Conservation (phyloP, 306 rosid species). For the Lotus japonicus region DNA sequence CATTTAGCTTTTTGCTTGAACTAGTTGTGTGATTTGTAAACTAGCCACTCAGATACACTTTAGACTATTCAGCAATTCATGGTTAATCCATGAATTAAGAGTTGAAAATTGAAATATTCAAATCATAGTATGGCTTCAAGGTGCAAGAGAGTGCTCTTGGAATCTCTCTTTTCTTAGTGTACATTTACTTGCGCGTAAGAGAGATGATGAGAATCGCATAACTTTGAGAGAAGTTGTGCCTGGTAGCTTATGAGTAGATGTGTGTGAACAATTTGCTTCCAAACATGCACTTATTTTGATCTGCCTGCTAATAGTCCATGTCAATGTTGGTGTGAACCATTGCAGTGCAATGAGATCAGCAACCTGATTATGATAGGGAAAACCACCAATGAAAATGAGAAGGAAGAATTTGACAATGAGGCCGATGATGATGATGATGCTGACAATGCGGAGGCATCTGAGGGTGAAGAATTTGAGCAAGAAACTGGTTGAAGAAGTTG, state of each 20-base stretch:
- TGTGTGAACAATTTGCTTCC: too few species aligned
- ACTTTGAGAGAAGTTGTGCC: too few species aligned
- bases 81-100: neutral
- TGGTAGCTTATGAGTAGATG: too few species aligned
- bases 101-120: neutral
- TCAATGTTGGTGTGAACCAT: conserved; percentile 1
- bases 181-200: too few species aligned
- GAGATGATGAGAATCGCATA: too few species aligned
- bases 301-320: neutral
- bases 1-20: conserved; percentile 4
- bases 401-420: conserved; percentile 72
- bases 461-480: conserved; percentile 91
- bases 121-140: neutral
- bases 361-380: conserved; percentile 64
- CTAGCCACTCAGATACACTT: neutral
- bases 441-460: conserved; percentile 84
- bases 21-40: neutral
- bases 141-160: neutral
- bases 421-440: conserved; percentile 54
- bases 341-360: conserved; percentile 85
- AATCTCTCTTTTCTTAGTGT: neutral
- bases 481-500: conserved; percentile 67
- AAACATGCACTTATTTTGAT: neutral
- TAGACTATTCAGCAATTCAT: neutral
- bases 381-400: conserved; percentile 56